Percentiles rank a stretch among this genome's conserved stretches.
Conservation (phyloP, 345 rosid species). For the Citrus maxima region DNA sequence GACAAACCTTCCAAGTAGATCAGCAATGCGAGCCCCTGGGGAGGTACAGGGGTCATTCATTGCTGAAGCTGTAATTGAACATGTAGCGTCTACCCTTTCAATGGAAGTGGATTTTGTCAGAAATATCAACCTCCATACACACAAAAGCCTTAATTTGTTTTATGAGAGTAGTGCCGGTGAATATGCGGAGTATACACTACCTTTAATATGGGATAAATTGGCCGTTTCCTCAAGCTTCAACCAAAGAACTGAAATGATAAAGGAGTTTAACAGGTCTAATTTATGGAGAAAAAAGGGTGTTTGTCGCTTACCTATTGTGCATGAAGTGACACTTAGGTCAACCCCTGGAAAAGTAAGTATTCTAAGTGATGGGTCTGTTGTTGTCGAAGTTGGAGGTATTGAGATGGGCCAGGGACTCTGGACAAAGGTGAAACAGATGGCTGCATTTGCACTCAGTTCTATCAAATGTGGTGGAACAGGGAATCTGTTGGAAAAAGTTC, state of each 20-base stretch:
- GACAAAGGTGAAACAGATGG: constrained; percentile 93
- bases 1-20: constrained; percentile 67
- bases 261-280: constrained; percentile 52
- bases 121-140: constrained; percentile 58
- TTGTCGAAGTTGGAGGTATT: constrained; percentile 86
- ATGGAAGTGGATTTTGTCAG: constrained; percentile 68
- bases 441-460: constrained; percentile 79
- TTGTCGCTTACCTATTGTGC: constrained; percentile 64
- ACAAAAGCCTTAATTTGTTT: constrained; percentile 54
- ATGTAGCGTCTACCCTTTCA: constrained; percentile 70
- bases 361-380: constrained; percentile 83
- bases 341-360: constrained; percentile 88
- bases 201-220: constrained; percentile 67
- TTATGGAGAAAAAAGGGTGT: constrained; percentile 75
- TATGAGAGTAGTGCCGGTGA: constrained; percentile 48
- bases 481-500: constrained; percentile 54
- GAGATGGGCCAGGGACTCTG: constrained; percentile 96
- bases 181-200: constrained; percentile 62
- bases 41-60: constrained; percentile 82
- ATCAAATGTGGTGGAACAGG: constrained; percentile 41
- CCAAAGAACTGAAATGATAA: constrained; percentile 43
- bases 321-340: constrained; percentile 41
- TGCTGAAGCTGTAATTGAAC: constrained; percentile 77
- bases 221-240: constrained; percentile 47
- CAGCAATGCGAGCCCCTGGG: constrained; percentile 91